Evolutionary conservation across 2,329 filamentous ascomycete genomes (phyloP).

Genomic region (Trichoderma aggressivum): DNA sequence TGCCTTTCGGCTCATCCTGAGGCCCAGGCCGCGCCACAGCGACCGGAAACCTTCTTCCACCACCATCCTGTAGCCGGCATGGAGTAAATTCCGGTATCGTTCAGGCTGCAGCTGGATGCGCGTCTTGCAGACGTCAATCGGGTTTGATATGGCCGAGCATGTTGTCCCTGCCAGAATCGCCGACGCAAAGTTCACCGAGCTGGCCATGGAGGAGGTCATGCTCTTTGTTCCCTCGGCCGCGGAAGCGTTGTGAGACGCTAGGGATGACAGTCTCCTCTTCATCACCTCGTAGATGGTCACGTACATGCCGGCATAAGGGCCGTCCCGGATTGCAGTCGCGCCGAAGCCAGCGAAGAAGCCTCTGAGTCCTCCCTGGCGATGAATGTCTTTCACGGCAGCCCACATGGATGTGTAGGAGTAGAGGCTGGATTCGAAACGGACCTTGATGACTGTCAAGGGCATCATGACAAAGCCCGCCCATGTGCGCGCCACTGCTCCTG

Average conservation of each 20-base stretch:
- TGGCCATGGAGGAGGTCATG: conserved; percentile 35
- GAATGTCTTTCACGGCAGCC: conserved; percentile 71
- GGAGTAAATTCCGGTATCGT: conserved; percentile 77
- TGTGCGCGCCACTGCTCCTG: conserved; percentile 79
- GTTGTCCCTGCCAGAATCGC: conserved; percentile 76
- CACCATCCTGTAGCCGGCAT: conserved; percentile 75
- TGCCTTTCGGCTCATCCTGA: conserved; percentile 88
- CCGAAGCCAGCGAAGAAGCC: conserved; percentile 95
- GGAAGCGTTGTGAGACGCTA: conserved; percentile 22
- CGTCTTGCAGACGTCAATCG: conserved; percentile 96
- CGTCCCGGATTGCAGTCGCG: conserved; percentile 87
- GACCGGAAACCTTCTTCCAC: conserved; percentile 74
- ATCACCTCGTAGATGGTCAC: conserved; percentile 89
- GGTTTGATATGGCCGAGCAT: conserved; percentile 88
- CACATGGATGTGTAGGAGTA: conserved; percentile 79
- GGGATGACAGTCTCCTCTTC: conserved; percentile 57
- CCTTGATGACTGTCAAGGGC: conserved; percentile 95
- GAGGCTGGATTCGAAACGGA: conserved; percentile 85
- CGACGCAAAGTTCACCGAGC: conserved; percentile 81
- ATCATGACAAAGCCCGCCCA: conserved; percentile 88
- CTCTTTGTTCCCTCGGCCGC: conserved; percentile 21
- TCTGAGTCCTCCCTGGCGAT: conserved; percentile 65
- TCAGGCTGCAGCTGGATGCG: conserved; percentile 84
- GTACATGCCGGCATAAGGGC: conserved; percentile 94
- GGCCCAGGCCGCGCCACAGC: conserved; percentile 78